phyloP scores from a whole-genome alignment of 2,329 filamentous ascomycete genomes.

The Apiospora pterosperma region DNA sequence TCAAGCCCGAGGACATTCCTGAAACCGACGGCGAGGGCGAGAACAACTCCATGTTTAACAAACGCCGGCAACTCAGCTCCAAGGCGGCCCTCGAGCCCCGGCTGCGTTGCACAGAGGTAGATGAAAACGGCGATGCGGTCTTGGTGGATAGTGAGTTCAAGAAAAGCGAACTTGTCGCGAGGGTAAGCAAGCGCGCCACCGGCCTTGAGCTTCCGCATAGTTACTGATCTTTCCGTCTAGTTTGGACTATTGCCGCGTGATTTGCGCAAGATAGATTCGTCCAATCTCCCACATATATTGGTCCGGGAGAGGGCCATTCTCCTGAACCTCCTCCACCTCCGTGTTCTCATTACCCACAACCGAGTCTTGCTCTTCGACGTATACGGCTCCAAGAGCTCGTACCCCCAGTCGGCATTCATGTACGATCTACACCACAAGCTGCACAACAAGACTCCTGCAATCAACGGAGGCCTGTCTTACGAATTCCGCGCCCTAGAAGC shows the following conservation, averaged over 20 bases:
- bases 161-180: slow-evolving; percentile 95
- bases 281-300: slow-evolving; percentile 90
- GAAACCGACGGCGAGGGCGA: slow-evolving; percentile 55
- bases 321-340: slow-evolving; percentile 92
- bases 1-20: slow-evolving; percentile 58
- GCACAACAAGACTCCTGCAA: slow-evolving; percentile 67
- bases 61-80: slow-evolving; percentile 65
- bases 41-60: slow-evolving; percentile 61
- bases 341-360: slow-evolving; percentile 92
- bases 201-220: neutral
- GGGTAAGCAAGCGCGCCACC: slow-evolving; percentile 47
- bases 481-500: slow-evolving; percentile 96
- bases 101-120: slow-evolving; percentile 90
- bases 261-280: slow-evolving; percentile 95
- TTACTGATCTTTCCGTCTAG: slow-evolving; percentile 36
- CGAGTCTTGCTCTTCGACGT: slow-evolving; percentile 94
- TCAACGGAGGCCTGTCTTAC: slow-evolving; percentile 74
- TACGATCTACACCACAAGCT: slow-evolving; percentile 94
- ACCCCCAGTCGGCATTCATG: slow-evolving; percentile 95
- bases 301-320: slow-evolving; percentile 90
- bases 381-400: slow-evolving; percentile 90
- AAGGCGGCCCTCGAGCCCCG: slow-evolving; percentile 83
- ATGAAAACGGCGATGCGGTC: slow-evolving; percentile 87
- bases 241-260: slow-evolving; percentile 92
- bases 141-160: slow-evolving; percentile 94